Base-by-base conservation (phyloP, 1,284 basidiomycete species). In the Tranzscheliella williamsii region DNA sequence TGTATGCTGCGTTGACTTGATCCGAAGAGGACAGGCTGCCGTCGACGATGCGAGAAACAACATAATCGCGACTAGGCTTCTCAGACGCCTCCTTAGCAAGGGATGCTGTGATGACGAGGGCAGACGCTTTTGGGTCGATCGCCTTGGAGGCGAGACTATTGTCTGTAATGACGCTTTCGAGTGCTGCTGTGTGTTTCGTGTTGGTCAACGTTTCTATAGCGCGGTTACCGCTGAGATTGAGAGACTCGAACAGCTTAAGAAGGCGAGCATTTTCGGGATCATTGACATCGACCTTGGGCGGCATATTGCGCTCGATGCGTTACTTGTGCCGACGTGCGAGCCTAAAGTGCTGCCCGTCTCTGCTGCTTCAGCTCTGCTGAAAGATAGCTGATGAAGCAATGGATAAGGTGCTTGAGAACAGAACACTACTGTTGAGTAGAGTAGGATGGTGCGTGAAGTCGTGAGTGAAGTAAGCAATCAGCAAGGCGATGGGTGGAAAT, bases 91-190 rank as follows among this genome's bases (percentile, higher is more conserved):
- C 79, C 21, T 54, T 53, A 13, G 87, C 81, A 37, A 84, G 83
- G 13, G 85, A 82, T 18, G 88, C 86, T 24, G 60, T 67, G 40
- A 87, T 85, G 38, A 90, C 74, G 12, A 94, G 81, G 1, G 84
- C 83, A 1, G 87, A 90, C 62, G 86, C 85, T 80, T 91, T 92
- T 75, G 92, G 90, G 49, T 89, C 87, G 24, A 91, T 81, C 9
- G 74, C 70, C 44, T 79, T 49, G 32, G 42, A 15, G 18, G 57
- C 40, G 36, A 74, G 70, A n/a, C 48, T 27, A 42, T 64, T 52
- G 34, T 57, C 44, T 11, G 85, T 83, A 65, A 92, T 86, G 42
- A 91, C 83, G 23, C 84, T 84, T 66, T 85, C 86, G 53, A 95
- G 83, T 5, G 86, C 81, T 17, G 60, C 49, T 13, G 58, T 54